Base-by-base conservation (phyloP, 495 filamentous ascomycete genomes). In the Neurospora sp. region DNA sequence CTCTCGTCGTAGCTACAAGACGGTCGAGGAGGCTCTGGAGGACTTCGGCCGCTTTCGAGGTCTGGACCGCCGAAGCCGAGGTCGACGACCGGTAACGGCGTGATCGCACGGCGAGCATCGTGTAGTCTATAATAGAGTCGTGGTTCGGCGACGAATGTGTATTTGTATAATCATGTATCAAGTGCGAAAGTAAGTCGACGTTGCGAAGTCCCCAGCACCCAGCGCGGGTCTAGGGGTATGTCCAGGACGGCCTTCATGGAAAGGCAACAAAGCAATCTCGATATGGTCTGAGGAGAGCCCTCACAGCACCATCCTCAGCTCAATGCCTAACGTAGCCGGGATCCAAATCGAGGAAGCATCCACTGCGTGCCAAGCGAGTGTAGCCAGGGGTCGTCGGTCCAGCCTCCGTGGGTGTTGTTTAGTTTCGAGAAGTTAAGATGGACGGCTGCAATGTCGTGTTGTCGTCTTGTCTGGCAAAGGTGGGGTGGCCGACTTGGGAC, bases 61-160 rank as follows among this genome's bases (percentile, higher is more conserved):
- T 83, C 72, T 86, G 84, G 75, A 85, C 82, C 70, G 86, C 80
- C 39, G 87, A 89, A 46, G 86, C 81, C 75, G 89, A 88, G 16
- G 90, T 91, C 69, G 89, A 92, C 76, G 90, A 87, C 73, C 89
- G 86, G 78, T 86, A 87, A 20, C 86, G 86, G 76, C 88, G 83
- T 76, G 83, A 82, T 70, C 83, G 81, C 73, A 82, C 72, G 54
- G 86, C 83, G 79, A 88, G 88, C 78, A 73, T 78, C 70, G 31
- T 75, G 77, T 54, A 12, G 37, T 44, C 71, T 46, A 39, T 27
- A 27, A 35, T 46, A 16, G 20, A 66, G 6, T 66, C 46, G 31
- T 18, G 18, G 70, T 37, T 14, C 39, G 69, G 69, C 48, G 70
- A 75, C 38, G 70, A 77, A 69, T 69, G 39, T 77, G 70, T 39